Base-by-base conservation (phyloP, 148 eudicot species). In the Silene latifolia region DNA sequence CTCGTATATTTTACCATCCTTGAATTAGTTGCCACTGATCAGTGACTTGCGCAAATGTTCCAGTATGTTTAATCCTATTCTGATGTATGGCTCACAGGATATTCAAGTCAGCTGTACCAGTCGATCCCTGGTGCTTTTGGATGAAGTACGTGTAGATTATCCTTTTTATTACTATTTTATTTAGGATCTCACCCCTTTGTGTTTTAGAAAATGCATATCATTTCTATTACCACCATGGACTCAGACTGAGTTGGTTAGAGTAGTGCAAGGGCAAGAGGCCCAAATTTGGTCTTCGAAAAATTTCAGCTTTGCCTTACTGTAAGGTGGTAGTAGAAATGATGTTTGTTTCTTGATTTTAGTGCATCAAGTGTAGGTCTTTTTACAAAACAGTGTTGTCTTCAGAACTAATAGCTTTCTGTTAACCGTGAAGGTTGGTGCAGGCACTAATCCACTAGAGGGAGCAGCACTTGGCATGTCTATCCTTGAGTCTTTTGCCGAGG, bases 381-480 rank as follows among this genome's bases (percentile, higher is more conserved):
- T 7, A 63, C 54, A 8, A 51, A 10, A 13, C 13, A 14, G 6
- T n/a, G 58, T 6, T 32, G 61, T 57, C 6, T 44, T 25, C 44
- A 24, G 21, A 51, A 68, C 57, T 53, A 42, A 81, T 53, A 3
- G 3, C 4, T 72, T 44, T 71, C 73, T 73, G 63, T 62, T 67
- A 56, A 44, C 58, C 56, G 20, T 46, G 66, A 72, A 95, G 99
- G 87, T 95, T 63, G 99, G 99, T 69, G 97, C 99, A 44, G 99
- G 99, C 64, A 95, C 99, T n/a, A 95, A 95, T 84, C 99, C 99
- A n/a, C 83, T 95, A 64, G 99, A 95, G 87, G 98, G 99, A 78
- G 99, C 99, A 77, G 99, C 99, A 51, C 89, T 95, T 71, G 99
- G 99, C 76, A 95, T 95, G 91, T 88, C 99, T 80, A 78, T 95